phyloP scores from a whole-genome alignment of 768 basidiomycete species.

The Punctularia strigosozonata region DNA sequence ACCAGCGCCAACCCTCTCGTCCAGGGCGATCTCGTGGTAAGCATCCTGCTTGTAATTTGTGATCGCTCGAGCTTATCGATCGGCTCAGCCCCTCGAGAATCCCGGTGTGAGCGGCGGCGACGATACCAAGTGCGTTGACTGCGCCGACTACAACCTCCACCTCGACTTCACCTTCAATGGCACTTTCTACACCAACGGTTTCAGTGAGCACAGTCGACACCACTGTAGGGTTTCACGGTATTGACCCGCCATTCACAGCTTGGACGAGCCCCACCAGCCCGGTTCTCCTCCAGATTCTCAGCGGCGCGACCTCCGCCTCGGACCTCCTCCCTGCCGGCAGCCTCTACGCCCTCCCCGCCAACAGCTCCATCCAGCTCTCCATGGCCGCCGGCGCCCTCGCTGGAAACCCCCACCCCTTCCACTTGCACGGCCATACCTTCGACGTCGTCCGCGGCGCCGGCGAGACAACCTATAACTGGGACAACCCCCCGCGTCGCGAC shows the following conservation, averaged over 20 bases:
- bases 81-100: constrained; percentile 6
- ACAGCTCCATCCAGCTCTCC: constrained; percentile 34
- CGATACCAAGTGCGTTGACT: neutral
- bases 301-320: constrained; percentile 33
- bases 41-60: neutral
- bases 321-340: constrained; percentile 37
- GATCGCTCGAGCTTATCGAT: neutral
- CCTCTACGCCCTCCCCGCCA: constrained; percentile 33
- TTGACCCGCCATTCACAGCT: no score
- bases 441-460: constrained; percentile 24
- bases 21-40: constrained; percentile 12
- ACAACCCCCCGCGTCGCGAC: constrained; percentile 25
- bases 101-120: no score
- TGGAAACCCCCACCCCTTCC: constrained; percentile 29
- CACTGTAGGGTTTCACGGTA: no score
- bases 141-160: constrained; percentile 9
- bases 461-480: constrained; percentile 20
- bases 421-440: constrained; percentile 30
- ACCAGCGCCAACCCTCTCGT: constrained; percentile 5
- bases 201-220: no score
- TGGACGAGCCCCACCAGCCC: constrained; percentile 33
- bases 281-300: constrained; percentile 47
- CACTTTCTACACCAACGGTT: constrained; percentile 4
- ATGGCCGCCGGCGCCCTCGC: constrained; percentile 29
- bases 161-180: constrained; percentile 5